Evolutionary conservation across 1,139 yeast genomes (phyloP).

Genomic region (Yamadazyma sp.): DNA sequence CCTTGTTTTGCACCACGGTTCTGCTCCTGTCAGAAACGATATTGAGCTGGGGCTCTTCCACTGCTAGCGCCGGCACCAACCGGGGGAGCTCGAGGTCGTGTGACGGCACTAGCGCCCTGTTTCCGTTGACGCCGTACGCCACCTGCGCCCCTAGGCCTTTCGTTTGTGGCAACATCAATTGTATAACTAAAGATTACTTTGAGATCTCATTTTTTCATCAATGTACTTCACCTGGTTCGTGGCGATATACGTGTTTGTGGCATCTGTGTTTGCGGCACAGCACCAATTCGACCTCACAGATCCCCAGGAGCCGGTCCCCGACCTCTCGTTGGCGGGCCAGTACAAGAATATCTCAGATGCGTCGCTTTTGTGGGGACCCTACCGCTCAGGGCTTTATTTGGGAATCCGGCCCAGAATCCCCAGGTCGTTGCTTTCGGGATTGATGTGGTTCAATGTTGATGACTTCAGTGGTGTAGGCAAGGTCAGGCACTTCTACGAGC

Average conservation of each 20-base stretch:
- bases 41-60: constrained; percentile 4
- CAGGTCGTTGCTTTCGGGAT: constrained; percentile 74
- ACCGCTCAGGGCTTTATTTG: constrained; percentile 80
- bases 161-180: constrained; percentile 42
- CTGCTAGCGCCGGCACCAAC: neutral
- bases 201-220: too few species aligned
- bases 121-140: constrained; percentile 38
- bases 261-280: constrained; percentile 3
- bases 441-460: constrained; percentile 86
- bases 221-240: neutral
- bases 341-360: constrained; percentile 30
- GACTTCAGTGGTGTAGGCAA: constrained; percentile 54
- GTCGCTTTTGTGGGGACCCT: constrained; percentile 82
- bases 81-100: neutral
- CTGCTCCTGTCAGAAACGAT: constrained; percentile 1
- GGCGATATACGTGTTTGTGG: constrained; percentile 1
- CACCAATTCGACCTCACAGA: constrained; percentile 7
- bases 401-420: constrained; percentile 84
- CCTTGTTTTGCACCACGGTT: neutral
- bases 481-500: constrained; percentile 81
- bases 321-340: constrained; percentile 18
- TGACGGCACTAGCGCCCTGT: constrained; percentile 18
- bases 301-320: constrained; percentile 6
- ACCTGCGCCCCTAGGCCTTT: constrained; percentile 42
- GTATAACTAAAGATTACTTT: neutral